Base-by-base conservation (phyloP, 1,284 basidiomycete species). In the Hymenochaete sp. region DNA sequence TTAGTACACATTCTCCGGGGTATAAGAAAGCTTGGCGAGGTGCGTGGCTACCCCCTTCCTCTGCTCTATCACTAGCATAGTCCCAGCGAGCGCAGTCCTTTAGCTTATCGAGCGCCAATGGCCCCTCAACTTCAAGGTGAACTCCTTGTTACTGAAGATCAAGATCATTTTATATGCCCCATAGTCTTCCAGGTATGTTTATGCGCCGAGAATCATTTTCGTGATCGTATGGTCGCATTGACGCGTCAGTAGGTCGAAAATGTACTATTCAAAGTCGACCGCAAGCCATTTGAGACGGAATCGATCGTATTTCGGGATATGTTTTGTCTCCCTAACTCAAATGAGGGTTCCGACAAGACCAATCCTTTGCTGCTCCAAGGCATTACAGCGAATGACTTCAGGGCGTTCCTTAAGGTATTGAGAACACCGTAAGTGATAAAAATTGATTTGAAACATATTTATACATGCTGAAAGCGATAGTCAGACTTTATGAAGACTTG, bases 221-320 rank as follows among this genome's bases (percentile, higher is more conserved):
- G n/a, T n/a, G n/a, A 16, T 9, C 28, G 22, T 24, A 16, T 3
- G 22, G 13, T 6, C 13, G 6, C 1, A 22, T 9, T 11, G 8
- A n/a, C 18, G 26, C n/a, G 7, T 36, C 8, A 6, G 27, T 24
- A 47, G 45, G 45, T 47, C 31, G 45, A 42, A 21, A 32, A 27
- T 5, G 13, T 8, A 11, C 24, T 42, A 21, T 47, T 47, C 39
- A 33, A 7, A 11, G 45, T 47, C 8, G 16, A 21, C n/a, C 38
- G 45, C 2, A 16, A 37, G 10, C 40, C 21, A 10, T 47, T 47
- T 26, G 32, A 33, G 19, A 2, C 18, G 9, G 45, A 47, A 13
- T 47, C 45, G 3, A 19, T 35, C 8, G 39, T 47, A 1, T 47
- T 47, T 18, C 5, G 22, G 13, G 33, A 35, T 13, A 47, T 47